Evolutionary conservation across 2,329 filamentous ascomycete genomes (phyloP), one percentile per base, ranked within the genome.

Genomic region (Monilinia laxa): DNA sequence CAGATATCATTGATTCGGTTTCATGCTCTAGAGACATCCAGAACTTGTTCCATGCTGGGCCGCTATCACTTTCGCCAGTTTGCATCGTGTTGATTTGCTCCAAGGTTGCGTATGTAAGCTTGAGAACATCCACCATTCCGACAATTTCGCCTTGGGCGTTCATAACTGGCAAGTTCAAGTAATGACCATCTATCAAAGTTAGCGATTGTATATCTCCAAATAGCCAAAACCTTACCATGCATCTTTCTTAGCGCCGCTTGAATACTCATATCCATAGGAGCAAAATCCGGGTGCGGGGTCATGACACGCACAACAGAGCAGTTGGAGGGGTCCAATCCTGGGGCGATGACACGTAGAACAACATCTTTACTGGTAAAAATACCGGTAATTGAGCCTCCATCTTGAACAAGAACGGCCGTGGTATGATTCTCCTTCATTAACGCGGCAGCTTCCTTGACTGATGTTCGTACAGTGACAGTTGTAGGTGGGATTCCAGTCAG

Each of bases 351-450:
- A 79, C 95, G 92, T 67, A 99, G 85, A 68, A 99, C 95, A 62
- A 99, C 94, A 80, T 99, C 95, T 82, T 99, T 99, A 83, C 95
- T 98, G 68, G 95, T 99, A 78, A 99, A 99, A 77, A 99, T 99
- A 80, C 95, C 95, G 64, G 95, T 99, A 76, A 99, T 98, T 54
- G 93, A 92, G 65, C 94, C 93, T 79, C 97, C 92, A 78, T 99
- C 95, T 80, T 97, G 93, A 20, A 99, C 95, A 67, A 99, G 82
- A 53, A 99, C 90, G 56, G 95, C 95, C 20, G 95, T 99, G 23
- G 95, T 99, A 79, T 96, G 95, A 80, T 99, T 94, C 79, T 99
- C 95, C 82, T 96, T 98, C 95, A 99, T 99, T 78, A 97, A 80
- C 72, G 90, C 87, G 20, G 95, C 95, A 66, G 95, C 95, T 76